A percentile compares a stretch with the other conserved stretches of the same genome.
Conservation (phyloP, 306 rosid genomes). For the Medicago ruthenica region DNA sequence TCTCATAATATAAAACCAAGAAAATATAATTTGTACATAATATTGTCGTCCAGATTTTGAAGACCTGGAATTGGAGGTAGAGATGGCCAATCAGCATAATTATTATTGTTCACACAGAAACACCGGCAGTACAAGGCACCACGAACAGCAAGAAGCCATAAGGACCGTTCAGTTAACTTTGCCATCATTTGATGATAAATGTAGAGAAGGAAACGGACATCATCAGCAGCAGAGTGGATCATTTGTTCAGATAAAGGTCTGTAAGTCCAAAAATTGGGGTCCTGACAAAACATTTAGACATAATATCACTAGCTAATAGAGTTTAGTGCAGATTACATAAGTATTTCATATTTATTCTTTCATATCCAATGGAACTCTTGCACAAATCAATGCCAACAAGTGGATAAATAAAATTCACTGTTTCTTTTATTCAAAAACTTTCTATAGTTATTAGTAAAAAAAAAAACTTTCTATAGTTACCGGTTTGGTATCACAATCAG, state of each 20-base stretch:
- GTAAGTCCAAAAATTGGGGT: constrained; percentile 89
- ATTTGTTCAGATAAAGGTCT: constrained; percentile 92
- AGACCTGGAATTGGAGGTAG: constrained; percentile 91
- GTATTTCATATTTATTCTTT: constrained; percentile 24
- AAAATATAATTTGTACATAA: constrained; percentile 9
- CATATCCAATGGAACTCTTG: constrained; percentile 13
- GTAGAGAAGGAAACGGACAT: constrained; percentile 94
- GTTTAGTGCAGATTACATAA: constrained; percentile 2
- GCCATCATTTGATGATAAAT: constrained; percentile 88
- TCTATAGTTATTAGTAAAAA: background rate
- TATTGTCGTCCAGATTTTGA: constrained; percentile 23
- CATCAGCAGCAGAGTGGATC: constrained; percentile 97
- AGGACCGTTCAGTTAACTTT: constrained; percentile 71
- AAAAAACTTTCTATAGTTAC: background rate
- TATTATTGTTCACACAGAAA: constrained; percentile 72
- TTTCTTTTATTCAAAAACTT: constrained; percentile 28
- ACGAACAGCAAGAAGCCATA: constrained; percentile 92
- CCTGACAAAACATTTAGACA: constrained; percentile 59
- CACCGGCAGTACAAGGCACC: constrained; percentile 96
- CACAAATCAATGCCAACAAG: constrained; percentile 27
- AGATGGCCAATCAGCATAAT: constrained; percentile 81
- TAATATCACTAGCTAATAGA: constrained; percentile 23
- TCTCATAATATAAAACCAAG: constrained; percentile 23
- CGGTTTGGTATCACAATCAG: constrained; percentile 20
- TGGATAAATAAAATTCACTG: constrained; percentile 6